These are phyloP conservation scores for Boletus sp. DNA, from an alignment of 768 basidiomycete species.

Conservation along the genomic window DNA sequence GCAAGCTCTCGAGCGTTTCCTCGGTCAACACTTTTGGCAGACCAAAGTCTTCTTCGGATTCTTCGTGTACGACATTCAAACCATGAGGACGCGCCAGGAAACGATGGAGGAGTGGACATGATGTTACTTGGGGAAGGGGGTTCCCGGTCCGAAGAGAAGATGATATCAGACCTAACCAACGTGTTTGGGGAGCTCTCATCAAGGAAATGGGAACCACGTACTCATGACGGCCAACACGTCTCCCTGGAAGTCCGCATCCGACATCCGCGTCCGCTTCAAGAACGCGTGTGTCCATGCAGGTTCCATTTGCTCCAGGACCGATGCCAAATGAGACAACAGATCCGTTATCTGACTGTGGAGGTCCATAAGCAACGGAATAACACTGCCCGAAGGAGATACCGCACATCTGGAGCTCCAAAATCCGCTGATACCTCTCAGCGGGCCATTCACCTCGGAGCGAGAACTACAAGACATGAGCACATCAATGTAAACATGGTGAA, in stretches of 20 bases:
- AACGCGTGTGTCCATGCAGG: constrained; percentile 77
- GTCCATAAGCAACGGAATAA: neutral
- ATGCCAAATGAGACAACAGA: constrained; percentile 69
- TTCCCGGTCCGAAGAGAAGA: constrained; percentile 68
- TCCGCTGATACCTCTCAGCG: constrained; percentile 66
- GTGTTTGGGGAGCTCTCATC: neutral
- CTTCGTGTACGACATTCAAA: constrained; percentile 63
- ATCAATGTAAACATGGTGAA: neutral
- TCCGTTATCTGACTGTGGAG: constrained; percentile 58
- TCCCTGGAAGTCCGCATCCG: constrained; percentile 80
- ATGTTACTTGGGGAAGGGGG: constrained; percentile 83
- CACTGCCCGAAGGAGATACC: constrained; percentile 12
- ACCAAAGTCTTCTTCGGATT: constrained; percentile 72
- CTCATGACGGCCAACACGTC: constrained; percentile 82
- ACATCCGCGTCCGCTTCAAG: constrained; percentile 66
- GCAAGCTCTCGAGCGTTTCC: constrained; percentile 71
- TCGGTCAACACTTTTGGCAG: constrained; percentile 67
- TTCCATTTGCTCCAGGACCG: constrained; percentile 68
- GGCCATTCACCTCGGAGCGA: constrained; percentile 80
- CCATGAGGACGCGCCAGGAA: constrained; percentile 51
- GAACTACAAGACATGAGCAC: constrained; percentile 42
- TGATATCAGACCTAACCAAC: constrained; percentile 62
- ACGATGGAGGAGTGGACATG: constrained; percentile 57
- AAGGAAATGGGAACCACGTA: constrained; percentile 28
- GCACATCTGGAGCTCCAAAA: constrained; percentile 67